Conservation (phyloP, 495 filamentous ascomycete species). For the Penicillium coffeae region DNA sequence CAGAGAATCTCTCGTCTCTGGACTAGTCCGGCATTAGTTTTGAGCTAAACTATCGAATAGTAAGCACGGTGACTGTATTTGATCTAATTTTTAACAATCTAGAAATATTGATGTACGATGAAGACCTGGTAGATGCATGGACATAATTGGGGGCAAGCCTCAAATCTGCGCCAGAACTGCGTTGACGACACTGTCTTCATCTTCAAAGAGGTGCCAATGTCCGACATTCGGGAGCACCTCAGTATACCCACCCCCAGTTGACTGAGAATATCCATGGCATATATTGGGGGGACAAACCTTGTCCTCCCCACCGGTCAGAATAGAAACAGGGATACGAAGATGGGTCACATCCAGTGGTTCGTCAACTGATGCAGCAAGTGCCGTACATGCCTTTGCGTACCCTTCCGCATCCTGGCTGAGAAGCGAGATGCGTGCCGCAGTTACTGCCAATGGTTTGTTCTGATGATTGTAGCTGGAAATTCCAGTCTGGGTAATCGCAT, state of each 20-base stretch:
- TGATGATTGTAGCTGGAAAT: conserved; percentile 32
- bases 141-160: no score
- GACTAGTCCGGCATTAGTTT: no score
- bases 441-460: conserved; percentile 31
- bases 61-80: no score
- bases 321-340: conserved; percentile 20
- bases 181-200: conserved; percentile 6
- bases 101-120: no score
- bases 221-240: conserved; percentile 11
- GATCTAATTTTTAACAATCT: no score
- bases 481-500: conserved; percentile 28
- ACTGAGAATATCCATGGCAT: conserved; percentile 8
- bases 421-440: conserved; percentile 39
- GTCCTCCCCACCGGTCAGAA: conserved; percentile 45
- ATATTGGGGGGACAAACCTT: conserved; percentile 19
- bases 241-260: conserved; percentile 5
- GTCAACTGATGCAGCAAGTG: conserved; percentile 37
- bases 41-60: no score
- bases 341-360: conserved; percentile 20
- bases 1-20: no score
- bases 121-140: no score
- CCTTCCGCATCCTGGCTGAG: conserved; percentile 47
- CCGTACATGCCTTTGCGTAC: conserved; percentile 52
- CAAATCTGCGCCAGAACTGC: conserved; percentile 6
- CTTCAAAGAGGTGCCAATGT: conserved; percentile 23